Percentiles rank a stretch among this genome's conserved stretches.
phyloP scores from a whole-genome alignment of 306 rosid species.

The Vigna angularis region DNA sequence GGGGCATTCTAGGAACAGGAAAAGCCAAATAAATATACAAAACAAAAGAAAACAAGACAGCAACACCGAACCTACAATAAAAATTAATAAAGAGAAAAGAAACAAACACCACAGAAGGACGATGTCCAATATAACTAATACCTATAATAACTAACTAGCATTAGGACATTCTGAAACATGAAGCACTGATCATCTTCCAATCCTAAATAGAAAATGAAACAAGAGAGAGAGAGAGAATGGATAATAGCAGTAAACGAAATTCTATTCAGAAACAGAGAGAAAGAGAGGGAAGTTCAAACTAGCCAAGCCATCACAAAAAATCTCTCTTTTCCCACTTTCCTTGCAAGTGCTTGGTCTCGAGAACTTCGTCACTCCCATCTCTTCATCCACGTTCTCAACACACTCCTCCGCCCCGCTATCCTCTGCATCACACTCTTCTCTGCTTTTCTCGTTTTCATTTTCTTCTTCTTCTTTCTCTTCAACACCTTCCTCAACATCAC shows the following conservation, averaged over 20 bases:
- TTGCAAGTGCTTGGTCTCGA: slow-evolving; percentile 66
- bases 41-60: not conserved
- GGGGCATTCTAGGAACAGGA: slow-evolving; percentile 32
- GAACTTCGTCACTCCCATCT: slow-evolving; percentile 51
- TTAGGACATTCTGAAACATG: slow-evolving; percentile 52
- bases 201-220: slow-evolving; percentile 32
- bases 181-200: slow-evolving; percentile 45
- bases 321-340: slow-evolving; percentile 64
- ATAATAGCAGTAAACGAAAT: slow-evolving; percentile 31
- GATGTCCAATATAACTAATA: slow-evolving; percentile 49
- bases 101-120: slow-evolving; percentile 36
- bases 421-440: slow-evolving; percentile 4
- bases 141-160: slow-evolving; percentile 80
- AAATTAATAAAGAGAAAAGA: not conserved
- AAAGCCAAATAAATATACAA: slow-evolving; percentile 21
- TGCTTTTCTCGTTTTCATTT: not conserved
- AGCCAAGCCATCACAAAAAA: slow-evolving; percentile 56
- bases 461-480: slow-evolving; percentile 18
- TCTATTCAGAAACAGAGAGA: slow-evolving; percentile 40
- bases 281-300: slow-evolving; percentile 46
- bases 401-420: slow-evolving; percentile 37
- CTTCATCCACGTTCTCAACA: slow-evolving; percentile 51
- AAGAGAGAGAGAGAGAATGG: not conserved
- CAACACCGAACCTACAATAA: slow-evolving; percentile 8
- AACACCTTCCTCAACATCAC: not conserved